Conservation (phyloP, 2,329 filamentous ascomycete species). For the Graphilbum sp. region DNA sequence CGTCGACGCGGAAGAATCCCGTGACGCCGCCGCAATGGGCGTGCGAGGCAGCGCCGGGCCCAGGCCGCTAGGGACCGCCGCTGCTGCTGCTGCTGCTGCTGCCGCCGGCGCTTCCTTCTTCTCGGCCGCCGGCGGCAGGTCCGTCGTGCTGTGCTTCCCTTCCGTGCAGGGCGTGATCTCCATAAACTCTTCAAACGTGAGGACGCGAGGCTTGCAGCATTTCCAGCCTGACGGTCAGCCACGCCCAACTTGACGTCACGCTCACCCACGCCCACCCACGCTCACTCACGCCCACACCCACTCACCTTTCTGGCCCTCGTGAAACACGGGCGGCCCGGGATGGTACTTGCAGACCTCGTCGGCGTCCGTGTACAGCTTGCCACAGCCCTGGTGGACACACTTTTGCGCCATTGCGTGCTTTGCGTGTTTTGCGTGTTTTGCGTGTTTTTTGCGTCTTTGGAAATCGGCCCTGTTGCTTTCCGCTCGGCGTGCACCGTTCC, state of each 20-base stretch:
- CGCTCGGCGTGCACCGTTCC: no score
- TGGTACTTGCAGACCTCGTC: constrained; percentile 83
- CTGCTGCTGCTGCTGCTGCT: constrained; percentile 29
- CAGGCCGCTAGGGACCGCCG: constrained; percentile 7
- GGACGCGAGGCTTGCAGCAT: constrained; percentile 91
- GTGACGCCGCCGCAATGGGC: constrained; percentile 26
- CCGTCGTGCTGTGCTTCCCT: constrained; percentile 81
- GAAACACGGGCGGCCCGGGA: constrained; percentile 84
- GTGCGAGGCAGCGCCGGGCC: constrained; percentile 20
- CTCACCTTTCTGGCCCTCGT: constrained; percentile 94
- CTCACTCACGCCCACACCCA: constrained; percentile 9
- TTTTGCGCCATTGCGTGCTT: constrained; percentile 52
- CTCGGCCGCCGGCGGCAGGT: constrained; percentile 46
- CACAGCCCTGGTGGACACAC: constrained; percentile 93
- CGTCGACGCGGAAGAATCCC: constrained; percentile 8
- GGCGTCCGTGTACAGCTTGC: constrained; percentile 68
- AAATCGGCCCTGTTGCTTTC: no score
- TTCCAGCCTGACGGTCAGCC: constrained; percentile 59
- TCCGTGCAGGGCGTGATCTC: constrained; percentile 80
- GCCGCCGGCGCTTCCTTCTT: constrained; percentile 28
- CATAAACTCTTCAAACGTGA: constrained; percentile 98
- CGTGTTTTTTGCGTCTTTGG: no score
- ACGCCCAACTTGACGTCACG: neutral
- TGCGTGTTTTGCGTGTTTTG: neutral
- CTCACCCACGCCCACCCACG: neutral